Evolutionary conservation across 1,284 basidiomycete genomes (phyloP).

Genomic region (Cutaneotrichosporon cavernicola): DNA sequence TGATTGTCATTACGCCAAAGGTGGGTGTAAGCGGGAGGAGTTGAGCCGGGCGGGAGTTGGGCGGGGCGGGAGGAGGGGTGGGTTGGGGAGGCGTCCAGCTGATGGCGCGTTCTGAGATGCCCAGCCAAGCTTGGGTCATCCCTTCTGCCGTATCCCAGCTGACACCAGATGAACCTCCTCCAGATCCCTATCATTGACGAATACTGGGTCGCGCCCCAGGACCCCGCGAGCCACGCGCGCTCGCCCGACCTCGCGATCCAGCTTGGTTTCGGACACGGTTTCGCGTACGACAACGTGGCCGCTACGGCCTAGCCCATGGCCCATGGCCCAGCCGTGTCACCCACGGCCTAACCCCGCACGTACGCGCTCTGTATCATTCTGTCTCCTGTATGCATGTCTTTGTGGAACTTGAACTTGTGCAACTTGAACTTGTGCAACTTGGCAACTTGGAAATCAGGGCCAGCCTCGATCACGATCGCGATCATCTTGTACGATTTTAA

Average conservation of each 20-base stretch:
- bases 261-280: constrained; percentile 45
- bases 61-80: not conserved
- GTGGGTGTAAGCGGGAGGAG: constrained; percentile 52
- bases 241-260: constrained; percentile 50
- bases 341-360: not conserved
- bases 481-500: not conserved
- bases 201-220: constrained; percentile 70
- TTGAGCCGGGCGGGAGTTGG: not conserved
- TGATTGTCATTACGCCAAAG: constrained; percentile 85
- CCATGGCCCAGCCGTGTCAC: not conserved
- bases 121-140: not conserved
- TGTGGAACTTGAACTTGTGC: not conserved
- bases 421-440: not conserved
- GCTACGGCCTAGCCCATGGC: not conserved
- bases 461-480: not conserved
- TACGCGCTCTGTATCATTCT: not conserved
- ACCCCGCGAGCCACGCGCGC: constrained; percentile 43
- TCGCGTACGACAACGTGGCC: constrained; percentile 21
- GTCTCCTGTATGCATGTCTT: not conserved
- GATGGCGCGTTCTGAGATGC: too few relatives aligned
- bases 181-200: constrained; percentile 87
- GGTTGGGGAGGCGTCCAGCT: not conserved
- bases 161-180: constrained; percentile 69
- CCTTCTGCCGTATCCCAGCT: not conserved
- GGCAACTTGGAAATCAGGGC: not conserved